Conservation (phyloP, 2,329 filamentous ascomycete genomes). For the Coniochaeta sp. region DNA sequence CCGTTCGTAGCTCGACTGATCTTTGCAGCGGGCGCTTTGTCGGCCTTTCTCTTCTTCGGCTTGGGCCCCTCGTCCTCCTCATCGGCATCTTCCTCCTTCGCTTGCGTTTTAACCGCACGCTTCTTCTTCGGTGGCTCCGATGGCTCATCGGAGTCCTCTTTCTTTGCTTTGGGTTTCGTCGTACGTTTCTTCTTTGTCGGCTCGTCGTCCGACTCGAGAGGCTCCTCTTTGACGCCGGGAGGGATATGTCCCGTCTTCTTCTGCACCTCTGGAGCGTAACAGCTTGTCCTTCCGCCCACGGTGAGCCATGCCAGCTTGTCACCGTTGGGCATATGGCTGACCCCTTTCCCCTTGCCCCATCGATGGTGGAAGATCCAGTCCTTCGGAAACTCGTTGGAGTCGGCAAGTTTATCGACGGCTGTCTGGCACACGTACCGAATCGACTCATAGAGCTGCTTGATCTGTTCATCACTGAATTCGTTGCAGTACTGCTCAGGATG, state of each 20-base stretch:
- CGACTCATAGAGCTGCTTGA: constrained; percentile 62
- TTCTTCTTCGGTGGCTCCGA: background rate
- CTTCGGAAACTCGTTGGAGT: constrained; percentile 76
- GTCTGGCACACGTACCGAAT: constrained; percentile 75
- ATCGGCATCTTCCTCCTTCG: constrained; percentile 9
- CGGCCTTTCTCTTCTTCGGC: constrained; percentile 7
- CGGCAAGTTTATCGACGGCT: constrained; percentile 70
- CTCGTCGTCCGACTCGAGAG: constrained; percentile 22
- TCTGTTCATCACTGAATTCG: constrained; percentile 65
- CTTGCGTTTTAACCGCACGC: constrained; percentile 5
- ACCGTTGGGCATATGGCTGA: constrained; percentile 68
- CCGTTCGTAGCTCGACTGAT: constrained; percentile 5
- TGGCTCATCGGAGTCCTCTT: constrained; percentile 16
- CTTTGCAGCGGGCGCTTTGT: constrained; percentile 5
- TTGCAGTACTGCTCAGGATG: constrained; percentile 93
- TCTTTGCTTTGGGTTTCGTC: constrained; percentile 15
- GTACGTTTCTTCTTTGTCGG: constrained; percentile 17
- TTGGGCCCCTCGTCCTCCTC: constrained; percentile 4
- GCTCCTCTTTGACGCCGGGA: constrained; percentile 35
- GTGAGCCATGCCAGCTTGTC: constrained; percentile 80
- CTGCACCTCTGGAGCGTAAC: constrained; percentile 77
- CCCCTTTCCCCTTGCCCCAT: constrained; percentile 85
- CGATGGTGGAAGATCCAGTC: constrained; percentile 85
- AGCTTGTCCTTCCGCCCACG: constrained; percentile 86
- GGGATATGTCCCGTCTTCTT: constrained; percentile 59